Base-by-base conservation (phyloP, 2,329 filamentous ascomycete genomes). In the Phyllosticta paracitricarpa region DNA sequence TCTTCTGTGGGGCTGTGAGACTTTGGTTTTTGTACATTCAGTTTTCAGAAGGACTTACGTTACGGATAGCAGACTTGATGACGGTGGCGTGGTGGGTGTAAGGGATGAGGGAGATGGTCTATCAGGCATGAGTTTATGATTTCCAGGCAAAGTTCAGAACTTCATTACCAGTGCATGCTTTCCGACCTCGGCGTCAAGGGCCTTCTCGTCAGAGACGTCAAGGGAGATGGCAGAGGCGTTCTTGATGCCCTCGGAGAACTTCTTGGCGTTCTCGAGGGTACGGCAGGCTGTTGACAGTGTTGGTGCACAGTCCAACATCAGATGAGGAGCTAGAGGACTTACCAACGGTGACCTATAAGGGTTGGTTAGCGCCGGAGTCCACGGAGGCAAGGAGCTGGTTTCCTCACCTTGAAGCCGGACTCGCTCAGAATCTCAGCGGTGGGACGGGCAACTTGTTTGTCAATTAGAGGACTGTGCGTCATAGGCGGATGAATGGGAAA, bases 51-150 rank as follows among this genome's bases (percentile, higher is more conserved):
- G 2, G 40, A 61, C 59, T 61, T 54, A 61, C 59, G 70, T 87
- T 84, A 70, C 87, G 84, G 78, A 97, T 97, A 65, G 91, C 93
- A 40, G 88, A 86, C 83, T 96, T 93, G 84, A 97, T 95, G 70
- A 97, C 91, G 61, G 83, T 81, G 54, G 88, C 89, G 76, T 96
- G 91, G 83, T 85, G 90, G 63, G 86, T 95, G 79, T 97, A 97
- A 57, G 93, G 93, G 69, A 97, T 96, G 76, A 97, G 72, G 53
- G 75, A 78, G 71, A 81, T 79, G 69, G 60, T 62, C 59, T 61
- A 26, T 61, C 22, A 75, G 51, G 8, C 9, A 3, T 8, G 88
- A 19, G 28, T 40, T 6, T 70, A 30, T 74, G 63, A 58, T 65
- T 70, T 73, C 8, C 3, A 28, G 17, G 10, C 17, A 51, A 5